Conservation (phyloP, 1,139 yeast genomes). For the Hemisphaericaspora xylanilytica region DNA sequence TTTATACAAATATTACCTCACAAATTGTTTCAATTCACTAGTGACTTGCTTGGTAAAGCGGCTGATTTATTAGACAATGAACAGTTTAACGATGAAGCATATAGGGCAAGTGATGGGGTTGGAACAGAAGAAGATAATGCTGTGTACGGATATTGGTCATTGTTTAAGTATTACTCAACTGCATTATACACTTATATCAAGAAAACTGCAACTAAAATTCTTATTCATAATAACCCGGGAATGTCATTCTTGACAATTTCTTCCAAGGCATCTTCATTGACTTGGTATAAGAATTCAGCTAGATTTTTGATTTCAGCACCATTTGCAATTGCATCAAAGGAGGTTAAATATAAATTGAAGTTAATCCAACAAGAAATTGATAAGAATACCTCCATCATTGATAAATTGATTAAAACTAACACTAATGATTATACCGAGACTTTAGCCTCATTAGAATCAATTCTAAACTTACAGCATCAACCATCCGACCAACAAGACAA, state of each 20-base stretch:
- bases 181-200: conserved; percentile 8
- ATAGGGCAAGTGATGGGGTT: conserved; percentile 4
- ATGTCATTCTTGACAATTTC: conserved; percentile 11
- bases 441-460: conserved; percentile 12
- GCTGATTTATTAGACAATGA: conserved; percentile 5
- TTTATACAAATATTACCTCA: conserved; percentile 36
- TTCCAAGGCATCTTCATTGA: conserved; percentile 3
- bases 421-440: conserved; percentile 11
- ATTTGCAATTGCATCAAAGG: conserved; percentile 20
- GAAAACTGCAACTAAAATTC: conserved; percentile 8
- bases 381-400: conserved; percentile 22
- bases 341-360: conserved; percentile 21
- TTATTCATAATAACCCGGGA: conserved; percentile 14
- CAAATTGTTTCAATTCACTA: conserved; percentile 18
- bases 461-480: conserved; percentile 11
- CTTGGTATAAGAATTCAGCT: conserved; percentile 12
- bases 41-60: conserved; percentile 8
- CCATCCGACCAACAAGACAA: too few species aligned
- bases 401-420: conserved; percentile 21
- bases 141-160: conserved; percentile 11
- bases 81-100: conserved; percentile 3
- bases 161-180: conserved; percentile 5
- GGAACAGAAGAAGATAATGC: conserved; percentile 20
- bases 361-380: conserved; percentile 21
- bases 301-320: conserved; percentile 19